phyloP scores from a whole-genome alignment of 768 basidiomycete species.

The Boletus tomentosulus region DNA sequence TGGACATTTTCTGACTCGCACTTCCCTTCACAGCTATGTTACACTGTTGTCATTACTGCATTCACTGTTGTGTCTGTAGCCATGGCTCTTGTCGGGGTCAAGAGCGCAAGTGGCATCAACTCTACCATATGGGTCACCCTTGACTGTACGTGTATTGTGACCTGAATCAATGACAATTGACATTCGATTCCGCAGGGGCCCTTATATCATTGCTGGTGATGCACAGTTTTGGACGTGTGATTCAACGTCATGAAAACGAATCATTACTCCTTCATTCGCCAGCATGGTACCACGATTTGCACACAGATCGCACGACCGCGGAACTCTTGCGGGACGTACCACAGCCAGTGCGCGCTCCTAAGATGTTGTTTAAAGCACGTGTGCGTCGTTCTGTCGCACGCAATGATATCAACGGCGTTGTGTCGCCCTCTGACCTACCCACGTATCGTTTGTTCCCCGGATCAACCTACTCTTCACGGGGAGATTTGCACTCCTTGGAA shows the following conservation, averaged over 20 bases:
- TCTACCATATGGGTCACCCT: conserved; percentile 50
- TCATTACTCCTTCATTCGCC: conserved; percentile 47
- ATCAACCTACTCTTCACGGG: conserved; percentile 5
- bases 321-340: conserved; percentile 4
- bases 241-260: conserved; percentile 58
- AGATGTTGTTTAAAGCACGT: conserved; percentile 1
- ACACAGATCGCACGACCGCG: conserved; percentile 21
- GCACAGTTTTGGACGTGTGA: conserved; percentile 56
- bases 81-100: conserved; percentile 48
- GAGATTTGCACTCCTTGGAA: conserved; percentile 8
- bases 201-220: conserved; percentile 53
- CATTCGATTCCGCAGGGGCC: conserved; percentile 39
- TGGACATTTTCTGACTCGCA: not conserved
- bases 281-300: conserved; percentile 36
- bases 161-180: conserved; percentile 4
- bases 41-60: conserved; percentile 50
- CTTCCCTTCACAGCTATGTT: conserved; percentile 39
- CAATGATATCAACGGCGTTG: not conserved
- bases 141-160: conserved; percentile 42
- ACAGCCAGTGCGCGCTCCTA: not conserved
- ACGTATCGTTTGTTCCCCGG: conserved; percentile 7
- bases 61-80: conserved; percentile 46
- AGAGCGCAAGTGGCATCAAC: conserved; percentile 41
- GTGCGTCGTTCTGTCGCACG: conserved; percentile 1
- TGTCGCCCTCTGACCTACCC: conserved; percentile 2